Base-by-base conservation (phyloP, 345 rosid genomes). In the Linum trigynum region DNA sequence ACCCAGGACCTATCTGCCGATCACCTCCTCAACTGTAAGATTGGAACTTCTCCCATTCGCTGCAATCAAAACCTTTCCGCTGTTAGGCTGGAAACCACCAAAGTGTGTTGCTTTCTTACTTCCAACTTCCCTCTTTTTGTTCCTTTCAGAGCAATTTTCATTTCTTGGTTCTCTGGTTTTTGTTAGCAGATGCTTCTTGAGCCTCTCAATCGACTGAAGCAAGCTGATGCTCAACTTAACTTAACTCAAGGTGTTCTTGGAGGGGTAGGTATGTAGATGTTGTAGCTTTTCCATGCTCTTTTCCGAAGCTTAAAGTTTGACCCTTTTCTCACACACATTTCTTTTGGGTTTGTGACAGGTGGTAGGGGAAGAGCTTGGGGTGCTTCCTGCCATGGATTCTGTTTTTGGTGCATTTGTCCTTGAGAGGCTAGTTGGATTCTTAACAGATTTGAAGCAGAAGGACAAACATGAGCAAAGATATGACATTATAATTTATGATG, bases 351-450 rank as follows among this genome's bases (percentile, higher is more conserved):
- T 66, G 65, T 76, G 63, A 70, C 79, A 92, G 98, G 86, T 92
- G 65, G 98, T 89, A 57, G 98, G 94, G 72, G 91, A 89, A 85
- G 98, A 92, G 84, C 88, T 92, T 40, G 96, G 95, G 39, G 88
- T 92, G 74, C 97, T 92, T 75, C 98, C 95, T 62, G 97, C 97
- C 73, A 89, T 92, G 92, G 98, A 89, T 70, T 83, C 95, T 2
- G 79, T 87, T 51, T 82, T 86, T 67, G 83, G 92, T 39, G 79
- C 74, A 68, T 75, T 86, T 38, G 84, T 74, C 41, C 80, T 85
- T 14, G 87, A 74, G 71, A 76, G 85, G 80, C 82, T 79, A 68
- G 78, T 80, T 37, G 82, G 88, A 55, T 82, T 86, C 72, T 67
- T 81, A 40, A 75, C 81, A 67, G 81, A 74, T 70, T 72, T 66